Evolutionary conservation across 2,329 filamentous ascomycete species (phyloP).

Genomic region (Mycosphaerella sp.): DNA sequence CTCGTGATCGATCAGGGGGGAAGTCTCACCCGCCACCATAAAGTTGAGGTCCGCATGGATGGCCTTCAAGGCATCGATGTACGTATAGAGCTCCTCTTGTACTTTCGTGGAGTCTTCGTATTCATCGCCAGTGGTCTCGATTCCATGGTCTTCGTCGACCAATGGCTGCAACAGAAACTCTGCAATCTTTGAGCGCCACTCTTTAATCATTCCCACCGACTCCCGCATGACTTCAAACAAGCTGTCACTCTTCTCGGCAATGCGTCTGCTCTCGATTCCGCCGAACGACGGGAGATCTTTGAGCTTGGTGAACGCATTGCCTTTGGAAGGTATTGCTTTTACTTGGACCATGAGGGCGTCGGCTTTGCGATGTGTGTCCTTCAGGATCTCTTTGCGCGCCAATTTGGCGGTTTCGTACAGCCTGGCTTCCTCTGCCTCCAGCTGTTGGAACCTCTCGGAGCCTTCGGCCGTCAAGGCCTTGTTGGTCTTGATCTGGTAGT

Average conservation of each 20-base stretch:
- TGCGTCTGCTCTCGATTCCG: conserved; percentile 66
- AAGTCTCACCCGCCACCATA: conserved; percentile 69
- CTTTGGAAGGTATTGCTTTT: conserved; percentile 36
- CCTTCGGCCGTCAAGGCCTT: conserved; percentile 56
- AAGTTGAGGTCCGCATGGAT: conserved; percentile 72
- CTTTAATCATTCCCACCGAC: conserved; percentile 63
- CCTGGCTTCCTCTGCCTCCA: conserved; percentile 65
- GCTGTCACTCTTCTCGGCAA: conserved; percentile 59
- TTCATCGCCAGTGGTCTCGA: conserved; percentile 81
- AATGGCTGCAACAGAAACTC: conserved; percentile 66
- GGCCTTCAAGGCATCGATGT: conserved; percentile 70
- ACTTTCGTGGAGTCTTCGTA: conserved; percentile 79
- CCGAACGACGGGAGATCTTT: conserved; percentile 46
- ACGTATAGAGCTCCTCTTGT: conserved; percentile 84
- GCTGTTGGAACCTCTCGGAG: conserved; percentile 57
- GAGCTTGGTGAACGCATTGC: conserved; percentile 52
- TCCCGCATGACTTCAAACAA: conserved; percentile 62
- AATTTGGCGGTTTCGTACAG: conserved; percentile 72
- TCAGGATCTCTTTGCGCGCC: conserved; percentile 72
- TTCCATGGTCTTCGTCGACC: conserved; percentile 69
- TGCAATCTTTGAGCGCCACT: conserved; percentile 68
- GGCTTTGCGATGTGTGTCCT: conserved; percentile 51
- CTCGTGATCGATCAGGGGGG: conserved; percentile 68
- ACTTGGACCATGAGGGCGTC: conserved; percentile 59
- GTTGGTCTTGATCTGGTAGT: conserved; percentile 75